Evolutionary conservation across 192 early-diverging fungal species (phyloP).

Genomic region (Coemansia sp.): DNA sequence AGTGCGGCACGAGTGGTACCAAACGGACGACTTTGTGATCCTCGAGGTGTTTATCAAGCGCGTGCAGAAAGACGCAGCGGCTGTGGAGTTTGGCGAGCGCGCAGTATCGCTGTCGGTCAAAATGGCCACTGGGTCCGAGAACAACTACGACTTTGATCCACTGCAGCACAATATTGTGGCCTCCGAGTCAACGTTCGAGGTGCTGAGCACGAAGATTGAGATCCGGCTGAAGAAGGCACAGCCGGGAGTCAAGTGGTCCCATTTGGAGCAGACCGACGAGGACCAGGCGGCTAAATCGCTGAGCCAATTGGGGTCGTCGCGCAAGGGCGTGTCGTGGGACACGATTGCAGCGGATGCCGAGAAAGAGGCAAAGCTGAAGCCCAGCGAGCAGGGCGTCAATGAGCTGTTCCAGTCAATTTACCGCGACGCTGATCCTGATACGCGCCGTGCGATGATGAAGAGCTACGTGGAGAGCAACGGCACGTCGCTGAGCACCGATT

Average conservation of each 20-base stretch:
- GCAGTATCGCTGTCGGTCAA: slow-evolving; percentile 79
- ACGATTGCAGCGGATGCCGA: slow-evolving; percentile 70
- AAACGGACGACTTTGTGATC: slow-evolving; percentile 87
- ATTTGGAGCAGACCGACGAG: slow-evolving; percentile 60
- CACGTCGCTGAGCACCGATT: slow-evolving; percentile 93
- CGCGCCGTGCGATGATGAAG: slow-evolving; percentile 95
- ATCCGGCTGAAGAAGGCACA: slow-evolving; percentile 78
- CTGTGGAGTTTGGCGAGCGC: slow-evolving; percentile 63
- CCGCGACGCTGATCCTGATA: slow-evolving; percentile 84
- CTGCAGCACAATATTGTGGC: slow-evolving; percentile 78
- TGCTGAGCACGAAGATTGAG: slow-evolving; percentile 95
- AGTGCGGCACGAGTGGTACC: slow-evolving; percentile 95
- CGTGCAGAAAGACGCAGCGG: slow-evolving; percentile 67
- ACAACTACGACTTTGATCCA: slow-evolving; percentile 90
- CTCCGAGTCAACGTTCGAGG: slow-evolving; percentile 63
- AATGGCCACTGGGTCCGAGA: slow-evolving; percentile 81
- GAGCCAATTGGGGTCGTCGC: slow-evolving; percentile 55
- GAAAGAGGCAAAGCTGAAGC: slow-evolving; percentile 77
- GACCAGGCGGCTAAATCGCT: slow-evolving; percentile 40
- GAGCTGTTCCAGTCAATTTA: slow-evolving; percentile 92
- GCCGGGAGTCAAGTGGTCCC: slow-evolving; percentile 82
- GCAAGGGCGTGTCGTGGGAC: slow-evolving; percentile 81
- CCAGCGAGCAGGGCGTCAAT: slow-evolving; percentile 88
- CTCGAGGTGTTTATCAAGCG: slow-evolving; percentile 92
- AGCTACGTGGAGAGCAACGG: slow-evolving; percentile 95